Base-by-base conservation (phyloP, 345 rosid genomes). In the Aquilaria malaccensis region DNA sequence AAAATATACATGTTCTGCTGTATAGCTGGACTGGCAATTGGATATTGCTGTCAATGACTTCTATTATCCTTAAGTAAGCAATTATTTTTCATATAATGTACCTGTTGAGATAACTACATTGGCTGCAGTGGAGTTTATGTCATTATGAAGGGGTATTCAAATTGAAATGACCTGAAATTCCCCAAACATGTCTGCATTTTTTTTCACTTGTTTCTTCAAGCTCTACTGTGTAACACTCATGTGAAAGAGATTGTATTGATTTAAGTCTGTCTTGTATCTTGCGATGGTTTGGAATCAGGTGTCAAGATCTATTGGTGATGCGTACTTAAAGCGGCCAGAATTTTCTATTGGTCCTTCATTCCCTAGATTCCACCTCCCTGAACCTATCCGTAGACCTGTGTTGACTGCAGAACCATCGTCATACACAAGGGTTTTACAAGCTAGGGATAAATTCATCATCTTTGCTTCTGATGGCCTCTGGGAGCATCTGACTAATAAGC, bases 381-480 rank as follows among this genome's bases (percentile, higher is more conserved):
- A 90, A 62, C 76, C 84, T 43, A 72, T 90, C 49, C 77, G 82
- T 9, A 84, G 87, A 58, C 95, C 99, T 0, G 99, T 86, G 57
- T 76, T 94, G 59, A 72, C 90, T 62, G 88, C 99, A 54, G 92
- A 84, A 58, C 99, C 97, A 45, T 77, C 86, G 7, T 53, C 87
- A 54, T 72, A 52, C 69, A 62, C 85, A 9, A 84, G 99, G 77
- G 81, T 61, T 14, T 65, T 94, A 52, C 83, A 63, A 67, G 79
- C 91, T 45, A 80, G 58, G n/a, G 97, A 94, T 52, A 87, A 78
- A 61, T 90, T 94, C 73, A 72, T 90, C 59, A 88, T 94, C 67
- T 90, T 94, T 58, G 99, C 99, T 37, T 94, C 99, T 11, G 97
- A 94, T 74, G 99, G 99, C 14, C 86, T 94, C 6, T 94, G 97